Percentiles rank a stretch among this genome's conserved stretches.
Conservation (phyloP, 495 filamentous ascomycete species). For the Hypoxylon cercidicola region DNA sequence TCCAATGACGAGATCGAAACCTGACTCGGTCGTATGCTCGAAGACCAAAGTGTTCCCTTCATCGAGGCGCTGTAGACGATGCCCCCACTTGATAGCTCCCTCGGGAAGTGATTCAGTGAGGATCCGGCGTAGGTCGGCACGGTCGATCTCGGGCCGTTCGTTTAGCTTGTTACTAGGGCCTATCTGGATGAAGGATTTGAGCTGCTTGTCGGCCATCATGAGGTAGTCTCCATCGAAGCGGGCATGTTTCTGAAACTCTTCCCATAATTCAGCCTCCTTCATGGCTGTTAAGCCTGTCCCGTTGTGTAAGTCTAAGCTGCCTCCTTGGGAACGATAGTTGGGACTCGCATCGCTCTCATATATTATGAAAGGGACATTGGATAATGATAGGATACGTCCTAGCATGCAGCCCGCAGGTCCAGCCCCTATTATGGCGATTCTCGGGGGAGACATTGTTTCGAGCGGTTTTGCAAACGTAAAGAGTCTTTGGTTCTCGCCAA, state of each 20-base stretch:
- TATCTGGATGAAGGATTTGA: slow-evolving; percentile 35
- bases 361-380: slow-evolving; percentile 54
- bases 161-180: slow-evolving; percentile 33
- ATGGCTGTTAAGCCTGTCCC: slow-evolving; percentile 62
- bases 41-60: slow-evolving; percentile 41
- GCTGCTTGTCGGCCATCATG: slow-evolving; percentile 51
- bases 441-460: slow-evolving; percentile 38
- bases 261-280: slow-evolving; percentile 59
- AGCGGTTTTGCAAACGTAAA: background rate
- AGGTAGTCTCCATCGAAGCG: slow-evolving; percentile 61
- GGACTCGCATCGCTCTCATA: slow-evolving; percentile 61
- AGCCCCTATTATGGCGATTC: slow-evolving; percentile 68
- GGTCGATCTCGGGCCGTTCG: slow-evolving; percentile 58
- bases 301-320: slow-evolving; percentile 65
- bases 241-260: slow-evolving; percentile 55
- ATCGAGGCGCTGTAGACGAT: slow-evolving; percentile 51
- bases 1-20: slow-evolving; percentile 58
- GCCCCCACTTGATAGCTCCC: slow-evolving; percentile 59
- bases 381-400: slow-evolving; percentile 61
- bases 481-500: no score
- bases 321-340: slow-evolving; percentile 57
- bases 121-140: slow-evolving; percentile 50
- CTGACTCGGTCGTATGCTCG: slow-evolving; percentile 29
- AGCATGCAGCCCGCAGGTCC: slow-evolving; percentile 66
- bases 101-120: slow-evolving; percentile 52